Evolutionary conservation across 257 asterid species (phyloP).

Genomic region (Salvia splendens): DNA sequence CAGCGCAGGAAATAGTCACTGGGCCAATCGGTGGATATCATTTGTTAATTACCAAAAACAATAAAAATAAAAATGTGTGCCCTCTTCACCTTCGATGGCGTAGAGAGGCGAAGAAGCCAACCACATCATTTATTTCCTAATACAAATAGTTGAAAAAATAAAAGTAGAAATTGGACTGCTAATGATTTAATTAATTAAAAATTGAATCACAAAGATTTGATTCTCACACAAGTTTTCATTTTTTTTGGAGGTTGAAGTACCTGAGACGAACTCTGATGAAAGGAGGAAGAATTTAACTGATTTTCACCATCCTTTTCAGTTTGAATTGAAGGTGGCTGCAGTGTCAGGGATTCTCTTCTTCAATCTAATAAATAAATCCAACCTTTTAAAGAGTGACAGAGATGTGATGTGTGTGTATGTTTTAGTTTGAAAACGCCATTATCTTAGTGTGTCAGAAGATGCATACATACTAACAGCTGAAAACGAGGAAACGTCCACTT

Average conservation of each 20-base stretch:
- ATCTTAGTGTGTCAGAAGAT: conserved; percentile 73
- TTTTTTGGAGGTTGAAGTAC: conserved; percentile 10
- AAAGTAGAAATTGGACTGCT: background rate
- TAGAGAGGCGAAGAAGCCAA: background rate
- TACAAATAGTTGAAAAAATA: background rate
- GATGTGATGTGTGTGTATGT: conserved; percentile 32
- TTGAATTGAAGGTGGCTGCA: conserved; percentile 47
- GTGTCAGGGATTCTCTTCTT: conserved; percentile 31
- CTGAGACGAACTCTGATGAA: conserved; percentile 26
- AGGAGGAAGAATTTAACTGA: conserved; percentile 43
- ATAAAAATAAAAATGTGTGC: background rate
- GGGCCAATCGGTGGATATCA: too few species aligned
- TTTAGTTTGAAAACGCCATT: conserved; percentile 45
- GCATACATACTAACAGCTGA: conserved; percentile 37
- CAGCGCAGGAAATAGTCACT: too few species aligned
- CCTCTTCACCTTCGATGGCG: background rate
- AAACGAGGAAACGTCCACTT: conserved; percentile 30
- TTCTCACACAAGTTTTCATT: background rate
- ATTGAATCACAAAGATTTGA: background rate
- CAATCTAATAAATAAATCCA: conserved; percentile 41
- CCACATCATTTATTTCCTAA: background rate
- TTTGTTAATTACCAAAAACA: too few species aligned
- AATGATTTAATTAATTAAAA: too few species aligned
- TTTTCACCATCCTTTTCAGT: conserved; percentile 64
- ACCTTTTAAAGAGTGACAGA: conserved; percentile 46